Percentiles rank a stretch among this genome's conserved stretches.
These are phyloP conservation scores for Basipetospora sp. DNA, from an alignment of 2,329 filamentous ascomycete genomes.

Conservation along the genomic window DNA sequence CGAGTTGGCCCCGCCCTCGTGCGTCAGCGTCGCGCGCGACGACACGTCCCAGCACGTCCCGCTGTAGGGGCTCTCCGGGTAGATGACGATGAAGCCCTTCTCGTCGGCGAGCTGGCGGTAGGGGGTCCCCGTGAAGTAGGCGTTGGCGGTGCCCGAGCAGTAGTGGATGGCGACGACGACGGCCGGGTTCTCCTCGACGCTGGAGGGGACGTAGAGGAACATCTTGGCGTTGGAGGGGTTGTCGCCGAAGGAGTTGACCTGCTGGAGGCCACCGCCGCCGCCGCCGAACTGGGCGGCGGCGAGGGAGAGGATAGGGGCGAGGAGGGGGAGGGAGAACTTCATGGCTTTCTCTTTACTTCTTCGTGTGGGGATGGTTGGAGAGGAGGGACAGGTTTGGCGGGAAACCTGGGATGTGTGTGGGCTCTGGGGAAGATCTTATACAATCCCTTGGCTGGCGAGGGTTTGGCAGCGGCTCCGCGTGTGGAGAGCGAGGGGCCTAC, in stretches of 20 bases:
- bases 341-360: no score
- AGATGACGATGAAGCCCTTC: constrained; percentile 36
- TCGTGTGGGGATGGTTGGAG: no score
- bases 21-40: constrained; percentile 32
- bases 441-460: no score
- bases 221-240: neutral
- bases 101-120: constrained; percentile 30
- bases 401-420: no score
- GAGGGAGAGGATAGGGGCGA: constrained; percentile 1
- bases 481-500: no score
- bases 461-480: no score
- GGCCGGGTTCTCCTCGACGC: neutral
- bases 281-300: constrained; percentile 1
- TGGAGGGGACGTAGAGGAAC: neutral
- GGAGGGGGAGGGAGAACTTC: constrained; percentile 5
- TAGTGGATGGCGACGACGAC: constrained; percentile 28
- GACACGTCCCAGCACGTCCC: constrained; percentile 45
- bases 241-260: constrained; percentile 17
- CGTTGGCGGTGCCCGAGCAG: constrained; percentile 34
- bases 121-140: constrained; percentile 32
- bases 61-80: constrained; percentile 25
- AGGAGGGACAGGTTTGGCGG: no score
- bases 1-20: constrained; percentile 42
- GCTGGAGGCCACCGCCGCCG: constrained; percentile 17
- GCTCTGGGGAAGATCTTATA: no score